These are phyloP conservation scores for Isabelozyma heimii DNA, from an alignment of 805 yeast species.

Conservation along the genomic window DNA sequence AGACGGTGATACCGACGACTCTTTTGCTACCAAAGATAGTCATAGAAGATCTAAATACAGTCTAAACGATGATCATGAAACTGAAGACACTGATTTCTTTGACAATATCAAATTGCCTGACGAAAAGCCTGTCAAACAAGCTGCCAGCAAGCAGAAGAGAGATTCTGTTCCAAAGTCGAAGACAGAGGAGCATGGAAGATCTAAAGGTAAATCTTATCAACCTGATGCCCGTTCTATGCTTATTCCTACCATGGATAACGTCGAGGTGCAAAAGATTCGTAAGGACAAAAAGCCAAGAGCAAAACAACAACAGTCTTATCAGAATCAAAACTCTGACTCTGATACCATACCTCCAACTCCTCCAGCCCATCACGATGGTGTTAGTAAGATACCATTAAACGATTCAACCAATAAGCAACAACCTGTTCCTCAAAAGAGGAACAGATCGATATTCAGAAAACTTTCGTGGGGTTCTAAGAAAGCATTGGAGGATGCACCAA, in stretches of 20 bases:
- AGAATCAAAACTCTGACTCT: slow-evolving; percentile 1
- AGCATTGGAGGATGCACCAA: slow-evolving; percentile 25
- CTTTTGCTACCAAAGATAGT: slow-evolving; percentile 39
- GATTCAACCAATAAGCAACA: slow-evolving; percentile 30
- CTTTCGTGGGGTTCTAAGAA: slow-evolving; percentile 49
- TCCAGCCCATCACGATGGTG: slow-evolving; percentile 4
- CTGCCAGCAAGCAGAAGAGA: background rate
- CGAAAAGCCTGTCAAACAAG: slow-evolving; percentile 8
- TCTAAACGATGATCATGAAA: slow-evolving; percentile 7
- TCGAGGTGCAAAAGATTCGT: slow-evolving; percentile 20
- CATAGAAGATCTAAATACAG: slow-evolving; percentile 12
- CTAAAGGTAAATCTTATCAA: slow-evolving; percentile 22
- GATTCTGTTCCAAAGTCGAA: background rate
- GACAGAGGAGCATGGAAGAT: slow-evolving; percentile 1
- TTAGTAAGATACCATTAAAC: slow-evolving; percentile 26
- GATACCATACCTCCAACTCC: slow-evolving; percentile 17
- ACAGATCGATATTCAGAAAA: slow-evolving; percentile 46
- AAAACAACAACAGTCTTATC: slow-evolving; percentile 2
- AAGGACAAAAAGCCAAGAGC: slow-evolving; percentile 6
- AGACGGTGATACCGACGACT: slow-evolving; percentile 26
- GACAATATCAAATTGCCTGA: slow-evolving; percentile 51
- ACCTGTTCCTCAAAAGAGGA: slow-evolving; percentile 22
- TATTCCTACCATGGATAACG: slow-evolving; percentile 18
- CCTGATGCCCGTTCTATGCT: slow-evolving; percentile 37
- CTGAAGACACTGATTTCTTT: slow-evolving; percentile 35